These are phyloP conservation scores for Beauveria australis DNA, from an alignment of 2,329 filamentous ascomycete genomes.

Conservation along the genomic window DNA sequence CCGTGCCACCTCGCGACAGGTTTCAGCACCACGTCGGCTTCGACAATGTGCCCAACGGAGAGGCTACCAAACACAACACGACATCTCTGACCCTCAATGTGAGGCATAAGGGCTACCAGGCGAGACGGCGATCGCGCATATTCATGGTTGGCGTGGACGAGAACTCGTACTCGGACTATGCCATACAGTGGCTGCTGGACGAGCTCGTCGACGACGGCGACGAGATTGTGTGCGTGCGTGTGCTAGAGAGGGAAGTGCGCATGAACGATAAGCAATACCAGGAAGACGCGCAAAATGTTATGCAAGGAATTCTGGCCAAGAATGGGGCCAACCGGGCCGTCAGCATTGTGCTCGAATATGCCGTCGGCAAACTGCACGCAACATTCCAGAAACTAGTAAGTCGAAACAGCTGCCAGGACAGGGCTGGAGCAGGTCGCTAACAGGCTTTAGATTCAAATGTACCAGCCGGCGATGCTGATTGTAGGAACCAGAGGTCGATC, in stretches of 20 bases:
- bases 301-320: slow-evolving; percentile 69
- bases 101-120: slow-evolving; percentile 79
- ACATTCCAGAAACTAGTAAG: slow-evolving; percentile 84
- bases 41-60: slow-evolving; percentile 50
- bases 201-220: slow-evolving; percentile 90
- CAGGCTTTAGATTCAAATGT: slow-evolving; percentile 66
- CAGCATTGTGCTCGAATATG: slow-evolving; percentile 77
- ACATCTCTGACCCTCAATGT: slow-evolving; percentile 73
- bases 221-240: slow-evolving; percentile 82
- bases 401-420: slow-evolving; percentile 12
- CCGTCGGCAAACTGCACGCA: slow-evolving; percentile 80
- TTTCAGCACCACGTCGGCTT: slow-evolving; percentile 54
- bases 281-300: slow-evolving; percentile 63
- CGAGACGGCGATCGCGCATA: slow-evolving; percentile 70
- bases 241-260: slow-evolving; percentile 75
- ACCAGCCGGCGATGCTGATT: slow-evolving; percentile 84
- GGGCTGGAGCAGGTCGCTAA: slow-evolving; percentile 6
- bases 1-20: slow-evolving; percentile 34
- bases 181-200: slow-evolving; percentile 84
- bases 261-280: slow-evolving; percentile 64
- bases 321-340: slow-evolving; percentile 75
- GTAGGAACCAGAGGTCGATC: slow-evolving; percentile 83
- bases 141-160: slow-evolving; percentile 89
- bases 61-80: slow-evolving; percentile 50
- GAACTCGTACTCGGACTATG: slow-evolving; percentile 86